Conservation (phyloP, 306 rosid genomes). For the Senna siamea region DNA sequence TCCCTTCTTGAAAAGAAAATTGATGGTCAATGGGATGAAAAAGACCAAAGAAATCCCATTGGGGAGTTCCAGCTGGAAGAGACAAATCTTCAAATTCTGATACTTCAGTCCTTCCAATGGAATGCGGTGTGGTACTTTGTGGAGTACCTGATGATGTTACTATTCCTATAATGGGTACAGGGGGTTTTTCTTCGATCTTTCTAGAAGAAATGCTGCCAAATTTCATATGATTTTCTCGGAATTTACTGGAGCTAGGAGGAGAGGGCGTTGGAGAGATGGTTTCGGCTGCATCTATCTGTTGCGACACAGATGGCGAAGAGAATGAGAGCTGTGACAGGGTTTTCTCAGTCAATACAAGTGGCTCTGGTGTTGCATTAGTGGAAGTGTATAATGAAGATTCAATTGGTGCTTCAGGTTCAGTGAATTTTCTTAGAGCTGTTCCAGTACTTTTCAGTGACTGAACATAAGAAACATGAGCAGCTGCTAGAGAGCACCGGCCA, state of each 20-base stretch:
- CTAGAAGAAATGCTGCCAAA: constrained; percentile 55
- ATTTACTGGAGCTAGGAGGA: constrained; percentile 63
- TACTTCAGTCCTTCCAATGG: constrained; percentile 50
- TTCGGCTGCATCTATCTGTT: constrained; percentile 48
- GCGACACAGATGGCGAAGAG: constrained; percentile 72
- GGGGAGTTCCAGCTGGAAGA: constrained; percentile 55
- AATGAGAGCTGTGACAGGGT: constrained; percentile 72
- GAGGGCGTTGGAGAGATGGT: constrained; percentile 69
- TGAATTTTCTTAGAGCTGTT: constrained; percentile 66
- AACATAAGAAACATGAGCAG: constrained; percentile 74
- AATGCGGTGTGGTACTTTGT: constrained; percentile 47
- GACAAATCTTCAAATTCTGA: constrained; percentile 63
- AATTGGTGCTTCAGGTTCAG: constrained; percentile 66
- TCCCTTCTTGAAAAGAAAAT: constrained; percentile 73
- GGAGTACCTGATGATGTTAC: constrained; percentile 64
- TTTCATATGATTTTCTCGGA: constrained; percentile 74
- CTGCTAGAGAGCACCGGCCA: constrained; percentile 85
- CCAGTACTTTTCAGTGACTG: constrained; percentile 75
- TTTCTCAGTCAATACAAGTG: constrained; percentile 66
- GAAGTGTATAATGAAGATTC: constrained; percentile 81
- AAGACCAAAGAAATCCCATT: constrained; percentile 88
- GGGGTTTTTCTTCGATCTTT: constrained; percentile 69
- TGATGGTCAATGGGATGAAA: constrained; percentile 78
- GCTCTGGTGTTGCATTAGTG: constrained; percentile 76
- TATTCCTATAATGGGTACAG: constrained; percentile 59